A percentile compares a stretch with the other conserved stretches of the same genome.
Evolutionary conservation across 257 asterid genomes (phyloP).

Genomic region (Solanum pinnatisectum): DNA sequence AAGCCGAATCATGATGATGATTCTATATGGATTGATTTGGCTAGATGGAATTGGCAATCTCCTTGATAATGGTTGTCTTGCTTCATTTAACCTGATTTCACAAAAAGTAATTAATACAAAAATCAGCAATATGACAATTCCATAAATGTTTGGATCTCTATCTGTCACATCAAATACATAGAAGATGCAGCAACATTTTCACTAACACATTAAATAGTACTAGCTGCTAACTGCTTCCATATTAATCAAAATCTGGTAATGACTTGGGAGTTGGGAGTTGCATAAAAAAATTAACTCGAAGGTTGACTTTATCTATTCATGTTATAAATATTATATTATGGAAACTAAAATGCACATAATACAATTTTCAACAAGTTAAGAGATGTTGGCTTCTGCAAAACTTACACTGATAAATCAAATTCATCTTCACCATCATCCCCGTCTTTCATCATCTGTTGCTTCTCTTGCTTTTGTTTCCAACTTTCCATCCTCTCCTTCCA

Average conservation of each 20-base stretch:
- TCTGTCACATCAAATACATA: not conserved
- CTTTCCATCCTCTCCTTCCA: constrained; percentile 24
- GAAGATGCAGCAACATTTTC: not conserved
- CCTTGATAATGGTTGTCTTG: constrained; percentile 25
- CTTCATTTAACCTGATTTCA: constrained; percentile 19
- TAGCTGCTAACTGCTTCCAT: not conserved
- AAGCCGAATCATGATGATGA: constrained; percentile 20
- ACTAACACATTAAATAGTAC: not conserved
- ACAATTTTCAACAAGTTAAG: not conserved
- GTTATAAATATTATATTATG: too few species aligned
- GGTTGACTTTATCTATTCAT: not conserved
- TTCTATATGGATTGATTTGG: constrained; percentile 23
- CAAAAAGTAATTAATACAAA: not conserved
- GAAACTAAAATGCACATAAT: not conserved
- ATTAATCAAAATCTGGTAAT: not conserved
- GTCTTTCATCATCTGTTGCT: not conserved
- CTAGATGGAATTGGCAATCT: constrained; percentile 20
- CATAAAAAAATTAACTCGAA: not conserved
- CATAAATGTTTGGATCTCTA: not conserved
- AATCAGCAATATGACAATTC: not conserved
- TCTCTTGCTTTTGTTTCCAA: constrained; percentile 15
- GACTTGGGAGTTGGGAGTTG: not conserved
- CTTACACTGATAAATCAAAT: constrained; percentile 14
- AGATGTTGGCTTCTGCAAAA: not conserved
- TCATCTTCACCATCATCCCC: constrained; percentile 1